phyloP scores from a whole-genome alignment of 768 basidiomycete genomes.

The Paxillus ammoniavirescens region DNA sequence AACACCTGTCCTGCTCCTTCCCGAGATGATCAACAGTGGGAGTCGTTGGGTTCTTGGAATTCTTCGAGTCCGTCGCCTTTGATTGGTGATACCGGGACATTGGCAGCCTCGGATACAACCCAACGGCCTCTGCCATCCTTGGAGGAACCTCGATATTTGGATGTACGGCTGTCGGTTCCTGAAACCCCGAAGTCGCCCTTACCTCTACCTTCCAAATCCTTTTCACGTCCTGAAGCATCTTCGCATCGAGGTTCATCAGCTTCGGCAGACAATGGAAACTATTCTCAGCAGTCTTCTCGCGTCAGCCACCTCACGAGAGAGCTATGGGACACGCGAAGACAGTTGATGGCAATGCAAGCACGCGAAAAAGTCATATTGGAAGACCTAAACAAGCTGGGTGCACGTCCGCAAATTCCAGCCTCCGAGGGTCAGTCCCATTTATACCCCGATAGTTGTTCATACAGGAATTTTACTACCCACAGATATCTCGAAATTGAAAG shows the following conservation, averaged over 20 bases:
- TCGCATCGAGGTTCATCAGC: not conserved
- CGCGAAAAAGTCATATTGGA: conserved; percentile 24
- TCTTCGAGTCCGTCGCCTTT: too few relatives aligned
- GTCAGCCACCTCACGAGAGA: conserved; percentile 21
- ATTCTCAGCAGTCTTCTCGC: not conserved
- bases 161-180: not conserved
- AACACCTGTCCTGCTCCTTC: not conserved
- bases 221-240: not conserved
- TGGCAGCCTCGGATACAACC: not conserved
- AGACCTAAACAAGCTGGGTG: conserved; percentile 20
- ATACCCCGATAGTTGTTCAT: not conserved
- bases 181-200: not conserved
- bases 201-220: not conserved
- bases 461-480: not conserved
- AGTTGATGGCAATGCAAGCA: conserved; percentile 19
- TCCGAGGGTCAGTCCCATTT: not conserved
- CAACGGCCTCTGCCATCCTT: not conserved
- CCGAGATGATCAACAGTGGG: not conserved
- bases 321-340: conserved; percentile 27
- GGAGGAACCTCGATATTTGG: not conserved
- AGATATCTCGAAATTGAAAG: conserved; percentile 28
- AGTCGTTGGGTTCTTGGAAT: not conserved
- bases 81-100: too few relatives aligned
- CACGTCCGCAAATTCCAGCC: not conserved
- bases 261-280: not conserved